Conservation (phyloP, 2,329 filamentous ascomycete genomes). For the Fusarium tanahbumbuense region DNA sequence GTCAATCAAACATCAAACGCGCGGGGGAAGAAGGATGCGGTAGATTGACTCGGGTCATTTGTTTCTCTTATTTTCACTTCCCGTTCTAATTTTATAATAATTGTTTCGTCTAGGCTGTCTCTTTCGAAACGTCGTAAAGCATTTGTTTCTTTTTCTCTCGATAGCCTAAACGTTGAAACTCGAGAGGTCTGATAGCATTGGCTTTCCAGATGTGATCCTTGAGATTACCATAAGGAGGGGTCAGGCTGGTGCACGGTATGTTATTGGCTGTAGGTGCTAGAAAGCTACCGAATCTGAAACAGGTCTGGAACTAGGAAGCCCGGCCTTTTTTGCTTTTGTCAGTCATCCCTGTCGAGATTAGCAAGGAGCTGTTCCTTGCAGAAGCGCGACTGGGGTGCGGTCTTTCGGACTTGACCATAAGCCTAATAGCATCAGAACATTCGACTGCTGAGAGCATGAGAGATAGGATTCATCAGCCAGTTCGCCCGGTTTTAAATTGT, state of each 20-base stretch:
- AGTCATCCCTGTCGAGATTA: slow-evolving; percentile 23
- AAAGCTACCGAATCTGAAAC: slow-evolving; percentile 33
- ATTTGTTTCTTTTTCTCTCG: slow-evolving; percentile 13
- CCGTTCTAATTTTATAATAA: slow-evolving; percentile 18
- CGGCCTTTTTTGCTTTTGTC: slow-evolving; percentile 3
- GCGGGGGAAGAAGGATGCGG: slow-evolving; percentile 1
- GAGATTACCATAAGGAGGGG: slow-evolving; percentile 16
- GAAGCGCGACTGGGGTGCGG: slow-evolving; percentile 19
- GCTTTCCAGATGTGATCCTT: background rate
- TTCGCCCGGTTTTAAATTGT: background rate
- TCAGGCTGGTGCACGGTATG: background rate
- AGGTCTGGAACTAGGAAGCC: slow-evolving; percentile 28
- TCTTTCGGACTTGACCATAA: slow-evolving; percentile 5
- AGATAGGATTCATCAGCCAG: background rate
- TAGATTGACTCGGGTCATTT: slow-evolving; percentile 7
- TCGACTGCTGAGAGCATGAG: background rate
- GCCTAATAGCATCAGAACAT: background rate
- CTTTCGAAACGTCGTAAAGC: slow-evolving; percentile 7
- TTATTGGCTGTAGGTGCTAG: slow-evolving; percentile 29
- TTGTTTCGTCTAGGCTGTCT: slow-evolving; percentile 8
- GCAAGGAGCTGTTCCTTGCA: slow-evolving; percentile 37
- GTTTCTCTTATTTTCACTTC: background rate
- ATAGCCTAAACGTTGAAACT: slow-evolving; percentile 12
- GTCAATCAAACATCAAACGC: slow-evolving; percentile 29
- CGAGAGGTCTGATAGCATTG: slow-evolving; percentile 4